Conservation (phyloP, 2,329 filamentous ascomycete species). For the Elsinoe arachidis region DNA sequence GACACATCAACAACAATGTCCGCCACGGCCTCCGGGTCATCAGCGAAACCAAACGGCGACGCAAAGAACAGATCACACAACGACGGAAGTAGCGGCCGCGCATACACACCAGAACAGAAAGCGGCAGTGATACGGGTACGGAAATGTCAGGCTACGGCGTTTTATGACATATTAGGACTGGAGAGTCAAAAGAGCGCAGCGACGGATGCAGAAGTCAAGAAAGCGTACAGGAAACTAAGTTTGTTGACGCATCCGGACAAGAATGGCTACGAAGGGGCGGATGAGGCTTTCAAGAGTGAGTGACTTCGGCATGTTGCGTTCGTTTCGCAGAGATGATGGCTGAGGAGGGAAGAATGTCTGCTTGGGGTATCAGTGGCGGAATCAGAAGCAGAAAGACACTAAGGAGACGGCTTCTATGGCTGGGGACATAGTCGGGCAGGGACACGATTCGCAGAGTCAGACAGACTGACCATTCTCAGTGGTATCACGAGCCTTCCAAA, state of each 20-base stretch:
- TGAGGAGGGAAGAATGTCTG: too few relatives aligned
- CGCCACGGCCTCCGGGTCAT: conserved; percentile 36
- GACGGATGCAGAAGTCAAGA: conserved; percentile 84
- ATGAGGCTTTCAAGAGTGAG: conserved; percentile 91
- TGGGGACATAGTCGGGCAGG: background rate
- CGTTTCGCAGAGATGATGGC: too few relatives aligned
- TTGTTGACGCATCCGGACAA: conserved; percentile 97
- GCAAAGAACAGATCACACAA: conserved; percentile 54
- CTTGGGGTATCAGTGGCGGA: too few relatives aligned
- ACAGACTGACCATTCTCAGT: conserved; percentile 36
- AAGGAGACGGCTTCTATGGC: background rate
- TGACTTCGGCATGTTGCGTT: conserved; percentile 15
- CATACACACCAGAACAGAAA: conserved; percentile 84
- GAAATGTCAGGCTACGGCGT: conserved; percentile 73
- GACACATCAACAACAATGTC: conserved; percentile 27
- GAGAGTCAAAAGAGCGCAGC: conserved; percentile 55
- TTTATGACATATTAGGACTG: conserved; percentile 87
- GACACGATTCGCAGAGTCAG: background rate
- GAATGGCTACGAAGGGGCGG: conserved; percentile 89
- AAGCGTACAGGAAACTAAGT: conserved; percentile 91
- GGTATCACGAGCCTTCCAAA: conserved; percentile 87
- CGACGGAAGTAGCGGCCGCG: conserved; percentile 65
- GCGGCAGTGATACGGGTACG: conserved; percentile 83
- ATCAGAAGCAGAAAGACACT: too few relatives aligned
- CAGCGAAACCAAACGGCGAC: conserved; percentile 27